phyloP scores from a whole-genome alignment of 306 rosid genomes.

The Dryas alaskensis region DNA sequence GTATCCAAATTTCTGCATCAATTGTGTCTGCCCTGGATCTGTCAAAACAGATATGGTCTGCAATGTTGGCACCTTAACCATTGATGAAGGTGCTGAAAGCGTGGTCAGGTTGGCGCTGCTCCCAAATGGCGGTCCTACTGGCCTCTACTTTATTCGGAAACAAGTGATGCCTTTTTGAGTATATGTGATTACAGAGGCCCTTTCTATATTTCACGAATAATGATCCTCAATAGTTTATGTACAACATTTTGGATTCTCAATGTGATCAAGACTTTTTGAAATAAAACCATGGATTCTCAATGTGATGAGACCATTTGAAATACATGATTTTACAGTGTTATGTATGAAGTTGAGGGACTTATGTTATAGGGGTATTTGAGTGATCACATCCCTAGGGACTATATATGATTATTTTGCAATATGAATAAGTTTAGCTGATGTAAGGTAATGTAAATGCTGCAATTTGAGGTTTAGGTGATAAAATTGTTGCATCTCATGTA shows the following conservation, averaged over 20 bases:
- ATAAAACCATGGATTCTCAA: not conserved
- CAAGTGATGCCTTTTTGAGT: constrained; percentile 26
- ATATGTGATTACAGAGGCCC: not conserved
- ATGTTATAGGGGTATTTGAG: not conserved
- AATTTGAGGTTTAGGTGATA: not conserved
- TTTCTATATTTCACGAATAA: not conserved
- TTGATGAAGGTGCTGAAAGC: constrained; percentile 42
- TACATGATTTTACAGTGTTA: not conserved
- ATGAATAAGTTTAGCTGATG: not conserved
- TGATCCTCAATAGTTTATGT: not conserved
- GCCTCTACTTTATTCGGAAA: constrained; percentile 26
- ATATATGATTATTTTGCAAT: no score
- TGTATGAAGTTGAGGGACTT: not conserved
- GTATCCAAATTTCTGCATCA: constrained; percentile 30
- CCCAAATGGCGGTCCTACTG: constrained; percentile 34
- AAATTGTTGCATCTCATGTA: not conserved
- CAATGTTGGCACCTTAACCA: constrained; percentile 30
- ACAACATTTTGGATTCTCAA: no score
- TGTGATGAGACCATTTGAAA: not conserved
- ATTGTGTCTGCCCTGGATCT: constrained; percentile 42
- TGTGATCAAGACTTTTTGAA: no score
- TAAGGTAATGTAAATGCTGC: not conserved
- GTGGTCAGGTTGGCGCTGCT: constrained; percentile 40
- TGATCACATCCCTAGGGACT: not conserved
- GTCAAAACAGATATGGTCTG: constrained; percentile 35